Conservation (phyloP, 108 stramenopile genomes). For the Hondaea fermentalgiana region DNA sequence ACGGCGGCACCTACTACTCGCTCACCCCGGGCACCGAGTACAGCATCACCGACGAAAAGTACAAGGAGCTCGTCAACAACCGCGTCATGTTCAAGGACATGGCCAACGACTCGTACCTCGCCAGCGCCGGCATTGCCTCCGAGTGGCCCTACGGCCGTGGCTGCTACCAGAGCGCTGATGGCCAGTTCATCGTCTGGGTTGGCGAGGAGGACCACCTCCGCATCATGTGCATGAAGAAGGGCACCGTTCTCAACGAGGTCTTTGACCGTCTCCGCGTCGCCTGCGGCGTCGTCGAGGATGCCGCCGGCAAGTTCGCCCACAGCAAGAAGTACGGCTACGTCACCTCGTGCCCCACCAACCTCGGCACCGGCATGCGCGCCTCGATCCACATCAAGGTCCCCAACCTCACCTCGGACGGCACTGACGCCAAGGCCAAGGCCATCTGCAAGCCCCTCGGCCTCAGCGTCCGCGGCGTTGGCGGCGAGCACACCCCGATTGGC, state of each 20-base stretch:
- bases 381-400: slow-evolving; percentile 66
- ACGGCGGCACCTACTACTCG: slow-evolving; percentile 45
- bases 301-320: slow-evolving; percentile 51
- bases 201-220: slow-evolving; percentile 83
- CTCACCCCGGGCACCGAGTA: slow-evolving; percentile 49
- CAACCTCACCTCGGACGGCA: slow-evolving; percentile 55
- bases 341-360: slow-evolving; percentile 69
- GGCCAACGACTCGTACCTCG: slow-evolving; percentile 62
- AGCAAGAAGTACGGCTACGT: slow-evolving; percentile 60
- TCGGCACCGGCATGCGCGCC: slow-evolving; percentile 73
- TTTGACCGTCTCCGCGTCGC: slow-evolving; percentile 60
- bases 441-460: slow-evolving; percentile 58
- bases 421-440: slow-evolving; percentile 51
- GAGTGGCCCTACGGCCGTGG: slow-evolving; percentile 58
- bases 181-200: slow-evolving; percentile 71
- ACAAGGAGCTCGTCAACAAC: slow-evolving; percentile 44
- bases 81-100: slow-evolving; percentile 60
- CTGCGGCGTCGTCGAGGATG: slow-evolving; percentile 47
- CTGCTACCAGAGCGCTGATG: slow-evolving; percentile 53
- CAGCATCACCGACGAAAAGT: slow-evolving; percentile 42
- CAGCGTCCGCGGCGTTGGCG: slow-evolving; percentile 55
- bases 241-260: slow-evolving; percentile 75
- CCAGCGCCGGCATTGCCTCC: slow-evolving; percentile 49
- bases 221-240: slow-evolving; percentile 68
- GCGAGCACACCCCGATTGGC: slow-evolving; percentile 62